Base-by-base conservation (phyloP, 2,329 filamentous ascomycete genomes). In the Scytalidium lignicola region DNA sequence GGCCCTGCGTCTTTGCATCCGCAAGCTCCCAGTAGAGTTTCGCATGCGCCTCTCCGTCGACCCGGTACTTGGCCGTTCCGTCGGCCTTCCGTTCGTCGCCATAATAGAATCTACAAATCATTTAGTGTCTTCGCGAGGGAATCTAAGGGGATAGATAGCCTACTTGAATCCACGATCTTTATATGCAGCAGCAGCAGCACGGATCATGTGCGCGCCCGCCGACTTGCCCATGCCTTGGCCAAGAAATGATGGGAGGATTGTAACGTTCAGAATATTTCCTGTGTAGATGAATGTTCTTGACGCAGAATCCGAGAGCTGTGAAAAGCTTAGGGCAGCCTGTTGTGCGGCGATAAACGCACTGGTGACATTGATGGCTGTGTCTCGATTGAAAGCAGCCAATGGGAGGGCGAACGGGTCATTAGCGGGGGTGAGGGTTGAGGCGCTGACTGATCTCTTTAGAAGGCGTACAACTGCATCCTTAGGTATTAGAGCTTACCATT, bases 21-120 rank as follows among this genome's bases (percentile, higher is more conserved):
- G 71, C 67, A 5, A 78, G 62, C 40, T 68, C 53, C 23, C 17
- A 58, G 52, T 68, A 76, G 23, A 70, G 51, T 3, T 67, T 59
- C 2, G 52, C 71, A 57, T 74, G 70, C 1, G 70, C 70, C 13
- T 67, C 62, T 8, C 71, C 72, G 44, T 67, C 62, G 18, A 75
- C 57, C 0, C 49, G 52, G n/a, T 55, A 65, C 74, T 5, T 10
- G 23, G 23, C 6, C 5, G 23, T 6, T 26, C 23, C 23, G 10
- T 26, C 23, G 10, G 23, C 23, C 23, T 26, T 26, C 10, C 23
- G 23, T 10, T 26, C 23, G 23, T 26, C 23, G 7, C 63, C 70
- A 47, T 73, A 78, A 53, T 76, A 77, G 55, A 76, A 78, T 26
- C 23, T 26, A 26, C 23, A 26, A n/a, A n/a, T n/a, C n/a, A n/a